These are phyloP conservation scores for Scheffersomyces titani DNA, from an alignment of 1,139 yeast species.

Conservation along the genomic window DNA sequence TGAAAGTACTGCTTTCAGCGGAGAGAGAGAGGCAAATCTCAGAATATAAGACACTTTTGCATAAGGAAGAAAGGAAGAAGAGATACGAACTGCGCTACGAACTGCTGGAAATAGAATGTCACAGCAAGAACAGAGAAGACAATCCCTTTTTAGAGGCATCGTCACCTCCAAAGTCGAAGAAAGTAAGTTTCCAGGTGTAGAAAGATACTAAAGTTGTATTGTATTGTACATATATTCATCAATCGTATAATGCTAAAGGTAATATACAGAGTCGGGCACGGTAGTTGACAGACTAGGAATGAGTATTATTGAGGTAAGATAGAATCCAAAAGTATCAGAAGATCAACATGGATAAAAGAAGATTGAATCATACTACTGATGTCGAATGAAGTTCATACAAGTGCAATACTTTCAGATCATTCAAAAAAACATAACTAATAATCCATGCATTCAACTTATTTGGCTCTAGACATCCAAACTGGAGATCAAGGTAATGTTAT, in stretches of 20 bases:
- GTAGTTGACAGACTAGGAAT: not conserved
- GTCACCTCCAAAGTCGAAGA: not conserved
- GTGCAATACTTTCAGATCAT: too few species aligned
- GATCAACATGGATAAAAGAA: not conserved
- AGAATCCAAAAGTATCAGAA: not conserved
- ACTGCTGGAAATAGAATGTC: not conserved
- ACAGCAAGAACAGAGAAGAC: not conserved
- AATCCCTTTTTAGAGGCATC: not conserved
- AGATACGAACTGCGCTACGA: constrained; percentile 5
- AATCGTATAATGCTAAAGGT: not conserved
- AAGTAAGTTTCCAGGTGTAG: not conserved
- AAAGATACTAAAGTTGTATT: too few species aligned
- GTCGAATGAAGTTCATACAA: not conserved
- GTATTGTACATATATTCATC: not conserved
- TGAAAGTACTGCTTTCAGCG: constrained; percentile 13
- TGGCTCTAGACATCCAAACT: constrained; percentile 41
- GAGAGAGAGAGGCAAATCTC: not conserved
- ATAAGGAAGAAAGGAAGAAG: constrained; percentile 25
- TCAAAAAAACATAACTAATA: too few species aligned
- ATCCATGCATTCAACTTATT: too few species aligned
- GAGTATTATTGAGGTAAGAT: not conserved
- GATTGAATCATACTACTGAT: not conserved
- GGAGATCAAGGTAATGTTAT: constrained; percentile 83
- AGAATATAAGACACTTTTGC: constrained; percentile 10
- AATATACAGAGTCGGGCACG: constrained; percentile 8